Conservation (phyloP, 345 rosid genomes). For the Ricinus communis region DNA sequence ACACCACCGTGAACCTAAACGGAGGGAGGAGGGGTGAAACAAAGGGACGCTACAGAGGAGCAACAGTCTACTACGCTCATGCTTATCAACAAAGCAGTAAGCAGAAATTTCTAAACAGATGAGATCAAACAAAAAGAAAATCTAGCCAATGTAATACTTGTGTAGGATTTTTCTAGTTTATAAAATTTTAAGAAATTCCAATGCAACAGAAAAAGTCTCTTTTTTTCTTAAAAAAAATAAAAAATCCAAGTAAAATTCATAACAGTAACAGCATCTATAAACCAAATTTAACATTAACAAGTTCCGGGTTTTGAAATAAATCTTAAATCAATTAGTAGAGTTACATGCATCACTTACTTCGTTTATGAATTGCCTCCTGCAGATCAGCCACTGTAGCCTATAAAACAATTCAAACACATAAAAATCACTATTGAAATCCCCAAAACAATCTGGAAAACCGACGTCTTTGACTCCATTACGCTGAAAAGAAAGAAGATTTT, state of each 20-base stretch:
- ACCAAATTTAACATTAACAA: neutral
- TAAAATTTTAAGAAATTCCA: neutral
- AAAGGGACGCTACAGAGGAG: neutral
- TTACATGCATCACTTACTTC: constrained; percentile 47
- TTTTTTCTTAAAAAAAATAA: too few species aligned
- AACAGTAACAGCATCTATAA: neutral
- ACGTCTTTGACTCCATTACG: neutral
- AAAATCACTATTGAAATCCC: constrained; percentile 1
- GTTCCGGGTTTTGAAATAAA: neutral
- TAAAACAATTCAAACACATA: constrained; percentile 16
- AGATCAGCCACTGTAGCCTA: constrained; percentile 93
- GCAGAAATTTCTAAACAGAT: neutral
- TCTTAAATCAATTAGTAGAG: too few species aligned
- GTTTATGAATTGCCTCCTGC: constrained; percentile 81
- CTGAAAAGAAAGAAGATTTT: neutral
- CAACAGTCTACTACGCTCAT: neutral
- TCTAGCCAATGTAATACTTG: neutral
- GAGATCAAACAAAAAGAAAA: too few species aligned
- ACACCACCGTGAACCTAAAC: neutral
- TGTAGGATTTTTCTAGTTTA: neutral
- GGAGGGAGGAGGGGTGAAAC: neutral
- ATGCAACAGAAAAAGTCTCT: neutral
- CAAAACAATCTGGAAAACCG: neutral
- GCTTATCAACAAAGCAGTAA: neutral
- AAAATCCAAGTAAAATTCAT: constrained; percentile 1